phyloP scores from a whole-genome alignment of 1,284 basidiomycete genomes.

The Vanrija pseudolonga region DNA sequence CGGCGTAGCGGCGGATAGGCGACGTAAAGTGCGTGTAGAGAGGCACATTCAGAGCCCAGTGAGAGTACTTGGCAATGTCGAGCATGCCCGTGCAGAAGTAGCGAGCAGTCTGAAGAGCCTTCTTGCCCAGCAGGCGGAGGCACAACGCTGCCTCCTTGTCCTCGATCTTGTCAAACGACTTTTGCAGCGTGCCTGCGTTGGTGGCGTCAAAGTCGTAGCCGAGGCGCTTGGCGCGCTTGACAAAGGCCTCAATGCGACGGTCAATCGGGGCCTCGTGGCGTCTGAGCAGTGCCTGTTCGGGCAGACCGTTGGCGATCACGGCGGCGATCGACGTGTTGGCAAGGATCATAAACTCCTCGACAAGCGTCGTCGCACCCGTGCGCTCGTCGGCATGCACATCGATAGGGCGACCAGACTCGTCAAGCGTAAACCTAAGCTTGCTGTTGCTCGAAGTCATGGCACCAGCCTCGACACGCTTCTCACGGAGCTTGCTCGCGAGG shows the following conservation, averaged over 20 bases:
- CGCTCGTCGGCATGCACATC: slow-evolving; percentile 69
- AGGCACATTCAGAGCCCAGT: slow-evolving; percentile 86
- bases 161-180: slow-evolving; percentile 68
- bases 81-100: slow-evolving; percentile 99
- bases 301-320: slow-evolving; percentile 85
- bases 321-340: slow-evolving; percentile 88
- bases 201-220: slow-evolving; percentile 79
- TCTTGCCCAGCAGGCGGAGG: slow-evolving; percentile 75
- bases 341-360: slow-evolving; percentile 96
- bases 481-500: slow-evolving; percentile 70
- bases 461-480: slow-evolving; percentile 73
- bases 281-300: slow-evolving; percentile 89
- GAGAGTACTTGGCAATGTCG: slow-evolving; percentile 95
- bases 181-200: slow-evolving; percentile 76
- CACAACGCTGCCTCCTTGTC: slow-evolving; percentile 69
- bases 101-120: slow-evolving; percentile 83
- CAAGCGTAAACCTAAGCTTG: slow-evolving; percentile 73
- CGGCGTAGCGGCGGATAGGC: slow-evolving; percentile 80
- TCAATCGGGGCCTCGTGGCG: slow-evolving; percentile 91
- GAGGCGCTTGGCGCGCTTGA: slow-evolving; percentile 72
- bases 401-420: slow-evolving; percentile 73
- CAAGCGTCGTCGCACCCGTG: slow-evolving; percentile 71
- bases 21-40: slow-evolving; percentile 98
- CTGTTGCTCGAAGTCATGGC: slow-evolving; percentile 70
- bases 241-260: slow-evolving; percentile 65